Conservation (phyloP, 2,329 filamentous ascomycete species). For the Fusarium sp. region DNA sequence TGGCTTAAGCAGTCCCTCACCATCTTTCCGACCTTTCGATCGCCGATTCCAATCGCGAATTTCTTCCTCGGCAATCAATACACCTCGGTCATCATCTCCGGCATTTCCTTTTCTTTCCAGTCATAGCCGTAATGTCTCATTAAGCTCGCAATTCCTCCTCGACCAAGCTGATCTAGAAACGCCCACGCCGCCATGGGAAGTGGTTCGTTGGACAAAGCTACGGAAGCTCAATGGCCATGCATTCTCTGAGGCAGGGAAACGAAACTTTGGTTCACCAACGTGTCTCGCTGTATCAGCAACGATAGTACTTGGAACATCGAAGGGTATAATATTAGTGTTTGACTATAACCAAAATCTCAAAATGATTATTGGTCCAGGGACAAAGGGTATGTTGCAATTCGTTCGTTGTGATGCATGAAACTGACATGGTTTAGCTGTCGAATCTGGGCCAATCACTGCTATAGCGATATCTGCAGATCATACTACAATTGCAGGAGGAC, state of each 20-base stretch:
- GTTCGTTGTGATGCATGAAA: background rate
- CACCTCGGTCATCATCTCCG: conserved; percentile 80
- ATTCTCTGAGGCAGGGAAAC: conserved; percentile 91
- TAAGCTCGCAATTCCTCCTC: conserved; percentile 75
- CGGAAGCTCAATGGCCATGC: conserved; percentile 89
- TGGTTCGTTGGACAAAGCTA: conserved; percentile 94
- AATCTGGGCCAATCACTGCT: conserved; percentile 88
- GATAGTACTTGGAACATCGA: conserved; percentile 92
- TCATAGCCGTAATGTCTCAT: conserved; percentile 84
- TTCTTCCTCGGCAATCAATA: conserved; percentile 64
- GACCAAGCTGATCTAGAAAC: conserved; percentile 76
- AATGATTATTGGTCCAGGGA: conserved; percentile 91
- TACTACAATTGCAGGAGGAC: conserved; percentile 88
- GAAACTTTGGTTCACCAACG: conserved; percentile 92
- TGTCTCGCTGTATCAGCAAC: conserved; percentile 89
- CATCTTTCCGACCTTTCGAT: conserved; percentile 93
- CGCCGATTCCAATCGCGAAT: conserved; percentile 92
- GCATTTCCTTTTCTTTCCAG: conserved; percentile 79
- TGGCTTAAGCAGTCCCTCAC: conserved; percentile 76
- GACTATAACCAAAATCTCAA: conserved; percentile 97
- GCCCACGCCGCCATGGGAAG: conserved; percentile 90
- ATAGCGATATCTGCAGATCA: conserved; percentile 95
- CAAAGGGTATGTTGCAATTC: conserved; percentile 73
- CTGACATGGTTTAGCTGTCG: conserved; percentile 74
- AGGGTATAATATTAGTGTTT: conserved; percentile 94